A percentile compares a stretch with the other conserved stretches of the same genome.
These are phyloP conservation scores for Penicillium coffeae DNA, from an alignment of 495 filamentous ascomycete species.

Conservation along the genomic window DNA sequence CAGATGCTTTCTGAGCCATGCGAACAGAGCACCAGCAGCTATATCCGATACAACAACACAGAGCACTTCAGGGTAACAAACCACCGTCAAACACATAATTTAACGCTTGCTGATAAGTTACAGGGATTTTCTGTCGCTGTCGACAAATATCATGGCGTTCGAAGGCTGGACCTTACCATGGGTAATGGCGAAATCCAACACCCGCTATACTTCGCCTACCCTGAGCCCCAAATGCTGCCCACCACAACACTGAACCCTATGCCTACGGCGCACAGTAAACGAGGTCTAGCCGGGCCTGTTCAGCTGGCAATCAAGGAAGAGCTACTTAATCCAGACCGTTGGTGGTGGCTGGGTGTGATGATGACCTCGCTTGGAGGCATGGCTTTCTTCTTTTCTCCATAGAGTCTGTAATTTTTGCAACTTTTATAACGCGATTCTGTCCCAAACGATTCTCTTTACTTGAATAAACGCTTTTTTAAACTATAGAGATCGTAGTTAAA, in stretches of 20 bases:
- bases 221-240: conserved; percentile 71
- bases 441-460: too few relatives aligned
- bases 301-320: conserved; percentile 39
- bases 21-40: conserved; percentile 44
- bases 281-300: conserved; percentile 11
- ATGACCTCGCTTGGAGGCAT: conserved; percentile 59
- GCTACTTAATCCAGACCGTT: conserved; percentile 52
- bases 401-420: conserved; percentile 9
- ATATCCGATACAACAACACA: conserved; percentile 66
- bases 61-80: conserved; percentile 59
- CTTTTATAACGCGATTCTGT: too few relatives aligned
- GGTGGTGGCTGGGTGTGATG: conserved; percentile 69
- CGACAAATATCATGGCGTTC: conserved; percentile 60
- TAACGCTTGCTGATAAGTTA: neutral
- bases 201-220: conserved; percentile 68
- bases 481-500: too few relatives aligned
- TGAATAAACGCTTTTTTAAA: too few relatives aligned
- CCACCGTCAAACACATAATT: neutral
- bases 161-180: conserved; percentile 62
- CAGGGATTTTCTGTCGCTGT: conserved; percentile 59
- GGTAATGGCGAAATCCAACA: conserved; percentile 66
- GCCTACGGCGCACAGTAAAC: conserved; percentile 18
- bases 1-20: conserved; percentile 71
- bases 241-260: conserved; percentile 64
- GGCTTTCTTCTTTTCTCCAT: conserved; percentile 33